Evolutionary conservation across 768 basidiomycete genomes (phyloP).

Genomic region (Chalciporus chontae): DNA sequence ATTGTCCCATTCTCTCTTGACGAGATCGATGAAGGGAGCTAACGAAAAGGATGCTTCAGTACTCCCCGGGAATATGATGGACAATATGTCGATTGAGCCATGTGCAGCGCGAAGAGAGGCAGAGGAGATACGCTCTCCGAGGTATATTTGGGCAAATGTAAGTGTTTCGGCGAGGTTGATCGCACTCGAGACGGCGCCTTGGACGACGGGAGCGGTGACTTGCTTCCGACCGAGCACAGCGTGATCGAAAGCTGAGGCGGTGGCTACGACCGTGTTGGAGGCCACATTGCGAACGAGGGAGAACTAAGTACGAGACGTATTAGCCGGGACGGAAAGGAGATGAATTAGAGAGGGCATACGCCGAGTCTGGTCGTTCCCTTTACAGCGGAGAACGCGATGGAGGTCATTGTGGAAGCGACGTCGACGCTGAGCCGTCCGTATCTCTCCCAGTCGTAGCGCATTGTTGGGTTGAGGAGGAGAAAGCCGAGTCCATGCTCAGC

Average conservation of each 20-base stretch:
- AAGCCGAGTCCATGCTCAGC: slow-evolving; percentile 21
- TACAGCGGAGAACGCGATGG: slow-evolving; percentile 64
- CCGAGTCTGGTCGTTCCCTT: slow-evolving; percentile 68
- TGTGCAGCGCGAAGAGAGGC: slow-evolving; percentile 73
- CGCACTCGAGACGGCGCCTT: slow-evolving; percentile 55
- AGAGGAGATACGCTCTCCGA: slow-evolving; percentile 74
- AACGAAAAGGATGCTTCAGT: slow-evolving; percentile 81
- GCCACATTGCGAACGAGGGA: slow-evolving; percentile 61
- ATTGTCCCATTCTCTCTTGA: slow-evolving; percentile 72
- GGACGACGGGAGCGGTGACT: slow-evolving; percentile 55
- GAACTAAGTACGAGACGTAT: slow-evolving; percentile 48
- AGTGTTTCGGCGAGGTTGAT: slow-evolving; percentile 67
- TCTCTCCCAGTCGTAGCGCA: slow-evolving; percentile 38
- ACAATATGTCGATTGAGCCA: slow-evolving; percentile 70
- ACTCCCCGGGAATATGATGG: slow-evolving; percentile 68
- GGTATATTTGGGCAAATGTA: slow-evolving; percentile 68
- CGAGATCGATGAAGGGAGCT: slow-evolving; percentile 73
- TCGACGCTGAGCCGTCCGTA: slow-evolving; percentile 58
- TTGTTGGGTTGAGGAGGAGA: slow-evolving; percentile 6
- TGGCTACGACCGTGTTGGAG: slow-evolving; percentile 53
- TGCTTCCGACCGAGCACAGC: slow-evolving; percentile 61
- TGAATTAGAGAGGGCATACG: slow-evolving; percentile 39
- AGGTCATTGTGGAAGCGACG: slow-evolving; percentile 58
- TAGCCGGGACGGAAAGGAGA: slow-evolving; percentile 6
- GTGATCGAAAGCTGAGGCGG: slow-evolving; percentile 59